Evolutionary conservation across 371 early-diverging fungal species (phyloP), one percentile per base, ranked within the genome.

Genomic region (Apophysomyces ossiformis): DNA sequence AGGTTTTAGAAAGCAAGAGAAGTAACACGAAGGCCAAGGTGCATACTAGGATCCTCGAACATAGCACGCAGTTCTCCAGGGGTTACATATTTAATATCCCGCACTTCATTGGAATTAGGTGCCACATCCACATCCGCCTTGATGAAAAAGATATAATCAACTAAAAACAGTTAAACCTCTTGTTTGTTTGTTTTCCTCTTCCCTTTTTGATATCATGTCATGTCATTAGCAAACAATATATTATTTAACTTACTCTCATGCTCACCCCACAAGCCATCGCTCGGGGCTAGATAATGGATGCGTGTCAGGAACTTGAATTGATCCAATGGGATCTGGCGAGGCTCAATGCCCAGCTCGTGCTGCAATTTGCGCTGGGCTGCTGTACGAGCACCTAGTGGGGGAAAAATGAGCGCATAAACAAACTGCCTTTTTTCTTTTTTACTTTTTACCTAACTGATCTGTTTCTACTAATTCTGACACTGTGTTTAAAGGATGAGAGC

Each of bases 211-310:
- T 46, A 5, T 26, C n/a, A 54, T 39, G 7, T 44, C 37, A n/a
- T 26, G 32, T 26, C 32, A 26, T 26, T 26, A 26, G 32, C 32
- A 26, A 26, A 26, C 32, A 44, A 61, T 75, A 41, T 60, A 78
- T 79, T 62, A 32, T 73, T 21, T 26, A 26, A 26, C 78, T 67
- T 80, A 90, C 91, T 72, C 79, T 96, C 96, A 71, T 96, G 95
- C 80, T 97, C 98, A 26, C 96, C 96, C 98, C 98, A 97, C 61
- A 89, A 66, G 21, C 92, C 95, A 73, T 96, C 93, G 26, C 92
- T 92, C 3, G 93, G 90, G 7, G 98, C 95, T 69, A 91, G 64
- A 78, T 97, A 97, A 73, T 95, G 97, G 60, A 97, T 95, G 47
- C 93, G 76, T 8, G 96, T 96, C 71, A 97, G 78, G 77, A 88